Evolutionary conservation across 2,329 filamentous ascomycete genomes (phyloP), one percentile per base, ranked within the genome.

Genomic region (Pestalotiopsis sp.): DNA sequence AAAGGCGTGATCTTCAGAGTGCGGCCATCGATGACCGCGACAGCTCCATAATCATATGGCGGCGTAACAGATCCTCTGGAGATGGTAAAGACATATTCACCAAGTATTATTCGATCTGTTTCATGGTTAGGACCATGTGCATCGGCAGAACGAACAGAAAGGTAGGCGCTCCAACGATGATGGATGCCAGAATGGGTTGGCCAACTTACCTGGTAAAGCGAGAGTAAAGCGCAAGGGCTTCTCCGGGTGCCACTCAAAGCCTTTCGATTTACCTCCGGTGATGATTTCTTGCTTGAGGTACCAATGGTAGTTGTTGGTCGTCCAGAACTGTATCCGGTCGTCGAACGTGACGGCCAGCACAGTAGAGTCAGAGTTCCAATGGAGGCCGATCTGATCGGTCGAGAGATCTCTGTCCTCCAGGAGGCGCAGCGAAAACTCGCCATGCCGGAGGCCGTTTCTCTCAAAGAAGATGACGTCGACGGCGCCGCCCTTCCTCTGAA

Each of bases 221-320:
- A 88, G 81, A 20, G 88, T 85, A 63, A 96, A 85, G 14, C 89
- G 88, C 41, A 98, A 82, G 3, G 94, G 83, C 78, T 92, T 94
- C 77, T 98, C 96, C 1, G 93, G 89, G 78, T 99, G 94, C 96
- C 96, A 99, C 0, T 83, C 77, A n/a, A 89, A 72, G 52, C 77
- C 74, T 61, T 75, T 65, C 52, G 80, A 74, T 3, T 75, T 73
- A 13, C 73, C 75, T 7, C 78, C 74, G 6, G 86, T 82, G 6
- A 83, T 81, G 6, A 98, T 85, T 77, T 98, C 94, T 78, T 97
- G 94, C 82, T 99, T 99, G 17, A 99, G 85, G 79, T 98, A 98
- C 88, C 96, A 99, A 78, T 98, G 93, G 74, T 99, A 99, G 79
- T 99, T 99, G 23, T 94, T 93, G 87, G 92, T 97, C 0, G 94